Percentiles rank a stretch among this genome's conserved stretches.
These are phyloP conservation scores for Solanum chilense DNA, from an alignment of 257 asterid genomes.

Conservation along the genomic window DNA sequence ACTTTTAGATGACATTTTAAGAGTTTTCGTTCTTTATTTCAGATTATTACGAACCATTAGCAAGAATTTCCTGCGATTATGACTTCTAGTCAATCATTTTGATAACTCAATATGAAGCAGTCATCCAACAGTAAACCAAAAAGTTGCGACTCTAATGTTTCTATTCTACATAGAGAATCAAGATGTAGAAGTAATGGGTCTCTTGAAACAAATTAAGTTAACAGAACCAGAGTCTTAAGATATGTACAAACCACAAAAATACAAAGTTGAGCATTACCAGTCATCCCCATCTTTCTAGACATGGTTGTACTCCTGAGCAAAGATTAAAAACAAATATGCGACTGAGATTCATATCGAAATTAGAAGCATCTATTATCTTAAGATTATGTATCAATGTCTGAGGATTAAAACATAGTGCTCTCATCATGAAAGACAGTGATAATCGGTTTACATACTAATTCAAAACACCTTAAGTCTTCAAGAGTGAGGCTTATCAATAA, in stretches of 20 bases:
- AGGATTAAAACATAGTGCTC: background rate
- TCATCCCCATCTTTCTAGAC: conserved; percentile 94
- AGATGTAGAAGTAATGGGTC: too few species aligned
- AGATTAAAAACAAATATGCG: conserved; percentile 1
- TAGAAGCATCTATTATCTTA: background rate
- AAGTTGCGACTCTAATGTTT: background rate
- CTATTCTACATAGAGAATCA: too few species aligned
- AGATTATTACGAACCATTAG: background rate
- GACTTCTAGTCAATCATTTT: background rate
- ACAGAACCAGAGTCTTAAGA: background rate
- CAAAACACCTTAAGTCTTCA: background rate
- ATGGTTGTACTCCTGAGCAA: conserved; percentile 67
- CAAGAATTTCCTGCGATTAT: background rate
- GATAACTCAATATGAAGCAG: background rate
- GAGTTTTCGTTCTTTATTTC: background rate
- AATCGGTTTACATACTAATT: background rate
- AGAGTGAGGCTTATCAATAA: background rate
- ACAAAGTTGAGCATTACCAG: conserved; percentile 37
- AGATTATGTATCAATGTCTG: too few species aligned
- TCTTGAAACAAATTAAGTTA: too few species aligned
- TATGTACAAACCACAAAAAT: background rate
- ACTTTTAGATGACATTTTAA: background rate
- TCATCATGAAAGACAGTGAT: background rate
- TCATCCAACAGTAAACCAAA: background rate
- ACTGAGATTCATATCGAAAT: background rate